Conservation (phyloP, 2,329 filamentous ascomycete species). For the Hirsutella rhossiliensis region DNA sequence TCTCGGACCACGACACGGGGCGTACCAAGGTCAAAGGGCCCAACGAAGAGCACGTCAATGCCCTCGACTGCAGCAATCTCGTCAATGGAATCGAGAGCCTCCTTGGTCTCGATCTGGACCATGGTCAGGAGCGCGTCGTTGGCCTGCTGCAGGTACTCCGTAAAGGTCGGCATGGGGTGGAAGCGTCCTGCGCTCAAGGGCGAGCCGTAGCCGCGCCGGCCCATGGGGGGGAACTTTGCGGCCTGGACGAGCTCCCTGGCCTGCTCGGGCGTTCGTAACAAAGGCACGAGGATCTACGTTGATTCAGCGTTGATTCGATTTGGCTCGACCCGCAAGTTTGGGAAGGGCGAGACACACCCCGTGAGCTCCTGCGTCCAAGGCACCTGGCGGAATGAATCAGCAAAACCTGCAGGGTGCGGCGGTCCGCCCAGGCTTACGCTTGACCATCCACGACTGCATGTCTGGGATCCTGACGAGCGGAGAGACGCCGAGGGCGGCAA, state of each 20-base stretch:
- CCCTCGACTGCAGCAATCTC: constrained; percentile 48
- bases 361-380: constrained; percentile 38
- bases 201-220: constrained; percentile 36
- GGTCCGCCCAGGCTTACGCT: constrained; percentile 17
- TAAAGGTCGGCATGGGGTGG: constrained; percentile 28
- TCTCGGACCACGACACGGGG: not conserved
- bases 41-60: constrained; percentile 52
- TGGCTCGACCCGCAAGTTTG: no score
- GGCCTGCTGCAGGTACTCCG: constrained; percentile 36
- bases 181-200: constrained; percentile 32
- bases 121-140: constrained; percentile 46
- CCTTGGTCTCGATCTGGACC: constrained; percentile 56
- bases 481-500: constrained; percentile 31
- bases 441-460: constrained; percentile 31
- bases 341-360: constrained; percentile 23
- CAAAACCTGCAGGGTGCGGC: no score
- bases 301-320: not conserved
- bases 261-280: constrained; percentile 29
- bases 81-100: constrained; percentile 47
- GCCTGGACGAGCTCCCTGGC: constrained; percentile 31
- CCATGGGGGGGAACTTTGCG: constrained; percentile 38
- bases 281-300: constrained; percentile 32
- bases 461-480: constrained; percentile 41
- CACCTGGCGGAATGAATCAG: constrained; percentile 16
- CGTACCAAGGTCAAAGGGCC: constrained; percentile 50